Evolutionary conservation across 768 basidiomycete species (phyloP), one percentile per base, ranked within the genome.

Genomic region (Pulveroboletus sp.): DNA sequence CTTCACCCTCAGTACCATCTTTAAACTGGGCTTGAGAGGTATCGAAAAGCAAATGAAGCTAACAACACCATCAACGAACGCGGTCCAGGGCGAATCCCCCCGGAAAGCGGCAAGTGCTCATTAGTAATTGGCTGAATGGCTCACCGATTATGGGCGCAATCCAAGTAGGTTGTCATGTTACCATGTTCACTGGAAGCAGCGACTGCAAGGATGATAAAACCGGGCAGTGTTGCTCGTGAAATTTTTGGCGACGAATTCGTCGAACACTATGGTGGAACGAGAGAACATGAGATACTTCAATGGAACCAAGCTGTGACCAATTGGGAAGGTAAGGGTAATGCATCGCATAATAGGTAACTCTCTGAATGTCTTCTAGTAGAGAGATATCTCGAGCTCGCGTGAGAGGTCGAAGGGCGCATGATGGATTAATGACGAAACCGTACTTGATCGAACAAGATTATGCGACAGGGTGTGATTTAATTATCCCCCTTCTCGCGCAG

Each of bases 251-350:
- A 93, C 61, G 83, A 82, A 21, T 96, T 97, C 61, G 90, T 98
- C 1, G 90, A 98, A 14, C 96, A 99, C 65, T 95, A 81, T 60
- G 92, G 89, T 3, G 94, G 93, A 8, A 98, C 96, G n/a, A 81
- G 95, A 59, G 80, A 91, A 66, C 88, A 97, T 64, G 93, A 95
- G 65, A 83, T 94, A 49, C 82, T 76, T 46, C 60, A 88, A 24
- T 94, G 89, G 86, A 87, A 92, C 57, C 80, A 84, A 59, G 90
- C 92, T 3, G 92, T 95, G 35, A 96, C 94, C 10, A 86, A 80
- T 65, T 97, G 91, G 93, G 94, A 95, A 80, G 81, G 93, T 91
- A 59, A 58, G 82, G 58, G 6, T 1, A 17, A 17, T 39, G 35
- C n/a, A 18, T 33, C 38, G 32, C 43, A 42, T 6, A 7, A 49